Percentiles rank a stretch among this genome's conserved stretches.
phyloP scores from a whole-genome alignment of 805 yeast species.

The Debaryomyces prosopidis region DNA sequence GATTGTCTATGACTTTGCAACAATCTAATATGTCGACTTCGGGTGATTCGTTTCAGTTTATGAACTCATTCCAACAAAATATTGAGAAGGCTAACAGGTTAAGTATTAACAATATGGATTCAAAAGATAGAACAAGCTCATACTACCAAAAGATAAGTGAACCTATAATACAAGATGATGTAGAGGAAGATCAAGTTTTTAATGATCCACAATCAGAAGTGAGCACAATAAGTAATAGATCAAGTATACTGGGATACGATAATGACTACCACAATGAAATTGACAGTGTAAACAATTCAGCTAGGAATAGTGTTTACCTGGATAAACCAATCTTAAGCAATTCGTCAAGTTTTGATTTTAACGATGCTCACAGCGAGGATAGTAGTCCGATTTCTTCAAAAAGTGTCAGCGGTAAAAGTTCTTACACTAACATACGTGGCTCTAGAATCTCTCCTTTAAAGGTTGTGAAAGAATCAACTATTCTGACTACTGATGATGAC shows the following conservation, averaged over 20 bases:
- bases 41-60: conserved; percentile 41
- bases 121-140: conserved; percentile 7
- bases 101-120: background rate
- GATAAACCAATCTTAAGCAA: background rate
- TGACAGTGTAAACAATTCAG: background rate
- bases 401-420: background rate
- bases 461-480: conserved; percentile 11
- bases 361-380: conserved; percentile 2
- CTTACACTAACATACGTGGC: conserved; percentile 13
- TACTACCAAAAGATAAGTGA: conserved; percentile 33
- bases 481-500: conserved; percentile 12
- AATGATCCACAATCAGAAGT: conserved; percentile 17
- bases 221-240: conserved; percentile 26
- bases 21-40: conserved; percentile 28
- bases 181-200: conserved; percentile 5
- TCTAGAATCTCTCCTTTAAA: conserved; percentile 20
- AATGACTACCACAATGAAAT: background rate
- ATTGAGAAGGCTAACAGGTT: conserved; percentile 26
- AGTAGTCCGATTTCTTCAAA: conserved; percentile 2
- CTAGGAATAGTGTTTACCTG: background rate
- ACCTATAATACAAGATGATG: conserved; percentile 12
- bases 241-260: conserved; percentile 21
- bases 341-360: conserved; percentile 10
- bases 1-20: conserved; percentile 38
- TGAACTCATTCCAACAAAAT: conserved; percentile 40